Evolutionary conservation across 306 rosid species (phyloP).

Genomic region (Pterocarpus santalinus): DNA sequence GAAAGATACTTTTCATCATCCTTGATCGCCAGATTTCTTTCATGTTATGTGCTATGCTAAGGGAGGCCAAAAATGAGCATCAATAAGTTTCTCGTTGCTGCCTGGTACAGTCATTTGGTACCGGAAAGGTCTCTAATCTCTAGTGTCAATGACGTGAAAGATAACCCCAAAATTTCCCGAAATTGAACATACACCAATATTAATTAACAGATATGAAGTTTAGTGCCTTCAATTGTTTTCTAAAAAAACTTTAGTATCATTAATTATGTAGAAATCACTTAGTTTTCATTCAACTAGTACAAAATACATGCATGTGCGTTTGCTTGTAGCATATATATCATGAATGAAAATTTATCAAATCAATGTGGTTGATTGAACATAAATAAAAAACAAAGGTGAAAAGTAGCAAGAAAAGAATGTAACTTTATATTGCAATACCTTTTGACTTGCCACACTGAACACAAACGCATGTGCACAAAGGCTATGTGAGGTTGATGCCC

Average conservation of each 20-base stretch:
- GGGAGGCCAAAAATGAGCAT: not conserved
- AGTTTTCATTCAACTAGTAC: not conserved
- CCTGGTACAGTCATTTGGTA: not conserved
- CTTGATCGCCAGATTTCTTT: not conserved
- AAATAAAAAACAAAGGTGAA: not conserved
- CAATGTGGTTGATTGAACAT: not conserved
- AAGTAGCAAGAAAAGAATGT: conserved; percentile 36
- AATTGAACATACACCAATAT: conserved; percentile 14
- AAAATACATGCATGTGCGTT: not conserved
- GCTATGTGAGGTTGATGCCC: conserved; percentile 38
- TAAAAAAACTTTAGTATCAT: not conserved
- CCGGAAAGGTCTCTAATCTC: not conserved
- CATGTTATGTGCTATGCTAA: conserved; percentile 11
- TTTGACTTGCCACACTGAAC: conserved; percentile 33
- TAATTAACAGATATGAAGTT: conserved; percentile 19
- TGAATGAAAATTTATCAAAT: not conserved
- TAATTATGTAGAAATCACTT: not conserved
- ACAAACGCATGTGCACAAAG: conserved; percentile 46
- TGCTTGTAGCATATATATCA: not conserved
- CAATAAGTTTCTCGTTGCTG: conserved; percentile 10
- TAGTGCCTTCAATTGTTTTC: not conserved
- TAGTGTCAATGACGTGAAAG: conserved; percentile 16
- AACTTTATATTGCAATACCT: conserved; percentile 25
- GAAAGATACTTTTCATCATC: conserved; percentile 31
- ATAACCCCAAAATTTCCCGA: conserved; percentile 11